These are phyloP conservation scores for Diutina mesorugosa DNA, from an alignment of 1,139 yeast genomes.

Conservation along the genomic window DNA sequence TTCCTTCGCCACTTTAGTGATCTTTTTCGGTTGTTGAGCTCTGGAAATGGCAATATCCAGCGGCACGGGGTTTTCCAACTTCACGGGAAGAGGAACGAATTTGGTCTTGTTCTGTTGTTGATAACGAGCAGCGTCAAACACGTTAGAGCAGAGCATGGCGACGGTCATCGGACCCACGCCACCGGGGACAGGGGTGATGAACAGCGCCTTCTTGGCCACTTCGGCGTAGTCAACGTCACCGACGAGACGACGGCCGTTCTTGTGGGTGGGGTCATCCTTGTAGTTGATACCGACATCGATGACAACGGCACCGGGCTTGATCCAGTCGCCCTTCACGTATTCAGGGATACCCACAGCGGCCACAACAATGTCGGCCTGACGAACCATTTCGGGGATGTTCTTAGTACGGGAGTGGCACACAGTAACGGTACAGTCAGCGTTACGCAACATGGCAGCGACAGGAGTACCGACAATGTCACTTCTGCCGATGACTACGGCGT, in stretches of 20 bases:
- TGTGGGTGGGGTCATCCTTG: slow-evolving; percentile 56
- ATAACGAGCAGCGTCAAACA: slow-evolving; percentile 65
- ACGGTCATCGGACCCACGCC: slow-evolving; percentile 99
- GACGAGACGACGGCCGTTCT: slow-evolving; percentile 75
- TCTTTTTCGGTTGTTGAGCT: slow-evolving; percentile 78
- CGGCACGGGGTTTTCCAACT: slow-evolving; percentile 73
- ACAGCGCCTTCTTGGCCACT: slow-evolving; percentile 43
- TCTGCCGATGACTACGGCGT: slow-evolving; percentile 92
- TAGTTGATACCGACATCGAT: slow-evolving; percentile 96
- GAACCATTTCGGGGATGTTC: slow-evolving; percentile 50
- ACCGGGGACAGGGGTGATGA: slow-evolving; percentile 96
- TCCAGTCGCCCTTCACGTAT: slow-evolving; percentile 81
- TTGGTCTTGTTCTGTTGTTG: slow-evolving; percentile 28
- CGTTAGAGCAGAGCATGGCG: slow-evolving; percentile 87
- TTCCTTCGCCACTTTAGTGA: slow-evolving; percentile 71
- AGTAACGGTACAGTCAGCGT: slow-evolving; percentile 75
- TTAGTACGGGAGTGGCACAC: slow-evolving; percentile 69
- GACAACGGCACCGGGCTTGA: slow-evolving; percentile 72
- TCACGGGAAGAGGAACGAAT: slow-evolving; percentile 51
- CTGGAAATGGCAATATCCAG: slow-evolving; percentile 89
- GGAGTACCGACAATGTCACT: slow-evolving; percentile 96
- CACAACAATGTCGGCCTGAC: slow-evolving; percentile 77
- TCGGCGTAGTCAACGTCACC: slow-evolving; percentile 86
- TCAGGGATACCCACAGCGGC: slow-evolving; percentile 84
- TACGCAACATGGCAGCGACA: slow-evolving; percentile 68